Conservation (phyloP, 2,329 filamentous ascomycete species). For the Epichloe typhina region DNA sequence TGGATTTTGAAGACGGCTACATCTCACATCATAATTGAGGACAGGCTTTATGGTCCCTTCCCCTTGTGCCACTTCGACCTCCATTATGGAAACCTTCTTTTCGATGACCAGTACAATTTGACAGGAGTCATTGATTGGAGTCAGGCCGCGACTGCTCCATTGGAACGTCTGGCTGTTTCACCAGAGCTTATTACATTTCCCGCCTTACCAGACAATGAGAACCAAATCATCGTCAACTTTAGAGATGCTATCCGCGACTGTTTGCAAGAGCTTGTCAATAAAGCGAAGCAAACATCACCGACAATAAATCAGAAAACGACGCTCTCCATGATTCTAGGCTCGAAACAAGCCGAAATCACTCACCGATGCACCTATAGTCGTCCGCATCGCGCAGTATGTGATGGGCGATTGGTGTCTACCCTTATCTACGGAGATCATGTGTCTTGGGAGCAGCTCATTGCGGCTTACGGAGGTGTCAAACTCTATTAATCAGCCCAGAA, state of each 20-base stretch:
- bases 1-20: conserved; percentile 4
- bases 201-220: not conserved
- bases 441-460: conserved; percentile 2
- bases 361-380: conserved; percentile 5
- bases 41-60: conserved; percentile 5
- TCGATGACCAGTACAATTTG: conserved; percentile 4
- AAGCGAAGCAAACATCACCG: not conserved
- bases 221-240: conserved; percentile 4
- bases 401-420: conserved; percentile 3
- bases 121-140: conserved; percentile 4
- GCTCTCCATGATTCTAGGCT: conserved; percentile 5
- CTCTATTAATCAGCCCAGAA: too few relatives aligned
- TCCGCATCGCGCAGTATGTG: conserved; percentile 2
- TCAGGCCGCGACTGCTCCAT: not conserved
- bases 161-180: conserved; percentile 6
- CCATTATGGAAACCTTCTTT: conserved; percentile 6
- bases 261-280: conserved; percentile 3
- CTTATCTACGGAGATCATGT: conserved; percentile 1
- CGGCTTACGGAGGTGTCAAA: too few relatives aligned
- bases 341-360: conserved; percentile 4
- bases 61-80: conserved; percentile 5
- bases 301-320: not conserved
- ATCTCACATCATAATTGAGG: conserved; percentile 5
- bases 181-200: conserved; percentile 6
- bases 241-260: conserved; percentile 1